A percentile compares a stretch with the other conserved stretches of the same genome.
Conservation (phyloP, 1,139 yeast genomes). For the Kodamaea sp. region DNA sequence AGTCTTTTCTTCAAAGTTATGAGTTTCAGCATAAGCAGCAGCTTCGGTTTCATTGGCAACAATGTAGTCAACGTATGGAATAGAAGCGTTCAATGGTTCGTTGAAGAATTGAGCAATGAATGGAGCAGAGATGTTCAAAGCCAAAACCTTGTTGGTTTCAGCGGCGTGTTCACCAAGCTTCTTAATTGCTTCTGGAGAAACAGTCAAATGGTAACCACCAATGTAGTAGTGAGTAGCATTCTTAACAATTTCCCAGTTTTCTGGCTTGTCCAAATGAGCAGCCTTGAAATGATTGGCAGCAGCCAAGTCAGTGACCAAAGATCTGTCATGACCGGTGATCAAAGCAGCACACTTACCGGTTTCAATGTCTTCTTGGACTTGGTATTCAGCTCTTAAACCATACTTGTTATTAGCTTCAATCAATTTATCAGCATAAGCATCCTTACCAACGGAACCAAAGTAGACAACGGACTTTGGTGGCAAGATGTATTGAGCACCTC, state of each 20-base stretch:
- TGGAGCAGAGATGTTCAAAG: slow-evolving; percentile 91
- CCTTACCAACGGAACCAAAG: slow-evolving; percentile 96
- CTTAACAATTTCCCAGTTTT: slow-evolving; percentile 86
- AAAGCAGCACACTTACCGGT: slow-evolving; percentile 99
- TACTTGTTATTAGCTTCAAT: slow-evolving; percentile 79
- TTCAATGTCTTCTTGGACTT: slow-evolving; percentile 67
- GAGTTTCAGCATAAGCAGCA: slow-evolving; percentile 87
- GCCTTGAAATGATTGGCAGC: slow-evolving; percentile 98
- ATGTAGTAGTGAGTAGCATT: slow-evolving; percentile 80
- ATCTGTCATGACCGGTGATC: slow-evolving; percentile 83
- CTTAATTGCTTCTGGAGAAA: slow-evolving; percentile 89
- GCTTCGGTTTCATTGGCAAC: slow-evolving; percentile 98
- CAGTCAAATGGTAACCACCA: slow-evolving; percentile 98
- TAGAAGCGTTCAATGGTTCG: slow-evolving; percentile 74
- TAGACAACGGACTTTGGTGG: slow-evolving; percentile 83
- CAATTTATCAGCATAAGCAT: slow-evolving; percentile 79
- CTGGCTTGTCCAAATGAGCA: slow-evolving; percentile 80
- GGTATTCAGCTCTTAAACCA: slow-evolving; percentile 85
- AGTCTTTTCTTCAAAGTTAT: slow-evolving; percentile 48
- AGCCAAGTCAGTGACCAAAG: slow-evolving; percentile 91
- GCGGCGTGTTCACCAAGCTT: slow-evolving; percentile 91
- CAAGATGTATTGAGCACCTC: slow-evolving; percentile 94
- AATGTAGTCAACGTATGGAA: slow-evolving; percentile 87
- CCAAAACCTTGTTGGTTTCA: slow-evolving; percentile 74
- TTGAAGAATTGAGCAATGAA: slow-evolving; percentile 95